A percentile compares a stretch with the other conserved stretches of the same genome.
Conservation (phyloP, 306 rosid species). For the Trichosanthes truncata region DNA sequence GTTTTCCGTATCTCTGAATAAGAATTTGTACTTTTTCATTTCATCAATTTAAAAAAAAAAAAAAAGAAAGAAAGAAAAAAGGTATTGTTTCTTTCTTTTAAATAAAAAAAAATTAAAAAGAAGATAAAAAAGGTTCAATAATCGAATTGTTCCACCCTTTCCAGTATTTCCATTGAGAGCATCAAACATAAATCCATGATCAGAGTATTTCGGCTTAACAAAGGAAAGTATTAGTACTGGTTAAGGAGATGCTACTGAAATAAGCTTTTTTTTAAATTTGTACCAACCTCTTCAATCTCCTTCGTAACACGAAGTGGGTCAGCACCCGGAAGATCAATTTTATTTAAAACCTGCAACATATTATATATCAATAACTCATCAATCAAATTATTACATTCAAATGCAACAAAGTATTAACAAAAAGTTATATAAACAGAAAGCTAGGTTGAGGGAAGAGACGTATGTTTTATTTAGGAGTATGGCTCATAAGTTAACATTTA, state of each 20-base stretch:
- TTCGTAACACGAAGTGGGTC: constrained; percentile 70
- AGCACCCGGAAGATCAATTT: constrained; percentile 96
- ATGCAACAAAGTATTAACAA: background rate
- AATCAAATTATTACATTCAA: background rate
- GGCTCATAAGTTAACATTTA: background rate
- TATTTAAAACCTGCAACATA: constrained; percentile 65
- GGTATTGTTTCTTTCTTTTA: too few species aligned
- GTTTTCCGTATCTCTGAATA: too few species aligned
- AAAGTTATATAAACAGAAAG: background rate
- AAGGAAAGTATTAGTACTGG: background rate
- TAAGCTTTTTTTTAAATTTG: background rate
- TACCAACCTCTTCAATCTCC: constrained; percentile 84
- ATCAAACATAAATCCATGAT: background rate
- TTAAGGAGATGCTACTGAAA: background rate
- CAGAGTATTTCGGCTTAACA: background rate
- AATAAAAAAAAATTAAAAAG: too few species aligned
- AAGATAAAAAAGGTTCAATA: background rate
- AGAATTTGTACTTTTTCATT: too few species aligned
- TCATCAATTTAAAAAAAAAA: too few species aligned
- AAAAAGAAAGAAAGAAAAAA: too few species aligned
- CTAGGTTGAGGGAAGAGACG: background rate
- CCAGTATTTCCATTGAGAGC: background rate
- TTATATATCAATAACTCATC: constrained; percentile 13
- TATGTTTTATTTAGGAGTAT: background rate
- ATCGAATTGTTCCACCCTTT: background rate